Conservation (phyloP, 2,329 filamentous ascomycete species). For the Aureobasidium sp. region DNA sequence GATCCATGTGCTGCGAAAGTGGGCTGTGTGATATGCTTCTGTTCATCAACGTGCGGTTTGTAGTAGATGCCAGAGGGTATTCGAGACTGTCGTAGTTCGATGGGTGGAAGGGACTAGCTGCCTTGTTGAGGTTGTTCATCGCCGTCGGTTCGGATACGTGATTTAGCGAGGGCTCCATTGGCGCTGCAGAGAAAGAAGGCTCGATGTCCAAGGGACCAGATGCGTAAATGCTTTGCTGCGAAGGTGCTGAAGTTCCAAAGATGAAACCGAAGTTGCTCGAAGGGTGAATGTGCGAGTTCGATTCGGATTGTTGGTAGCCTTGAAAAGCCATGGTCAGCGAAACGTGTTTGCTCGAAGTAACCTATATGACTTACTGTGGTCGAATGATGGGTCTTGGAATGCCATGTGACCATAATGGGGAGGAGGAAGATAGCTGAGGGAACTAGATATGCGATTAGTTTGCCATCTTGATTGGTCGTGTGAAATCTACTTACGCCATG, state of each 20-base stretch:
- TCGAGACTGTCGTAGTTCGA: slow-evolving; percentile 17
- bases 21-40: slow-evolving; percentile 30
- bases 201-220: slow-evolving; percentile 9
- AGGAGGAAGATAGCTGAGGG: slow-evolving; percentile 31
- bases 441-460: slow-evolving; percentile 21
- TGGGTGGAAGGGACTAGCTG: slow-evolving; percentile 11
- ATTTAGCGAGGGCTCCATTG: slow-evolving; percentile 1
- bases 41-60: slow-evolving; percentile 27
- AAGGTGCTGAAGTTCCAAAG: slow-evolving; percentile 8
- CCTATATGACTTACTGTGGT: slow-evolving; percentile 25
- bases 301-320: slow-evolving; percentile 9
- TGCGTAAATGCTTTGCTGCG: slow-evolving; percentile 9
- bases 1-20: slow-evolving; percentile 25
- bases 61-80: slow-evolving; percentile 21
- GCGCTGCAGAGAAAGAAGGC: slow-evolving; percentile 2
- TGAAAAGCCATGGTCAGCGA: not conserved
- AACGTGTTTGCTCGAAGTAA: no score
- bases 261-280: slow-evolving; percentile 7
- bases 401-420: slow-evolving; percentile 28
- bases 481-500: slow-evolving; percentile 27
- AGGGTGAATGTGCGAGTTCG: not conserved
- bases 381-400: slow-evolving; percentile 22
- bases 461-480: not conserved
- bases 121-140: slow-evolving; percentile 12
- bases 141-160: slow-evolving; percentile 3